Percentiles rank a stretch among this genome's conserved stretches.
Evolutionary conservation across 2,329 filamentous ascomycete genomes (phyloP).

Genomic region (Microascus cirrosus): DNA sequence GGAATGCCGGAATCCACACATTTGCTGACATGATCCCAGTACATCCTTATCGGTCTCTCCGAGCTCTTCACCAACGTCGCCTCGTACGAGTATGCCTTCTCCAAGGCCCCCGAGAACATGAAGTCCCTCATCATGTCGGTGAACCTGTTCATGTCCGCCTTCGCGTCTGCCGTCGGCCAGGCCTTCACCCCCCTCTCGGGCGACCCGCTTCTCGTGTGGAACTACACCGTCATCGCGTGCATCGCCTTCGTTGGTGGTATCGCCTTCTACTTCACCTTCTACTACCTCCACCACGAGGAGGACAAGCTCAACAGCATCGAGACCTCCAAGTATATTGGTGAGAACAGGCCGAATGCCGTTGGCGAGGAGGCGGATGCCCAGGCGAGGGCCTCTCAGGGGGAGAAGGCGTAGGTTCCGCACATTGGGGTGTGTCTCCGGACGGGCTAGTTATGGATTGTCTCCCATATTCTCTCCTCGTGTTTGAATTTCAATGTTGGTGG

Average conservation of each 20-base stretch:
- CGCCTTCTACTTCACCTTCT: conserved; percentile 59
- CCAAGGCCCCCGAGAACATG: conserved; percentile 72
- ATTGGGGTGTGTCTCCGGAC: too few species aligned
- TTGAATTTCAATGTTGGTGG: too few species aligned
- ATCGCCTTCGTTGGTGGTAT: conserved; percentile 51
- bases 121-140: conserved; percentile 62
- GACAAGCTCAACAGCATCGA: conserved; percentile 56
- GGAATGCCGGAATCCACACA: background rate
- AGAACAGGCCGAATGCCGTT: conserved; percentile 21
- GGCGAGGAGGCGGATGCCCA: conserved; percentile 2
- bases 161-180: conserved; percentile 60
- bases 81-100: conserved; percentile 65
- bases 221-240: conserved; percentile 54
- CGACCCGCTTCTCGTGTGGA: conserved; percentile 60
- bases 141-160: conserved; percentile 59
- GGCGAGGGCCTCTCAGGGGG: background rate
- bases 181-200: conserved; percentile 49
- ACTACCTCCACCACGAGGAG: conserved; percentile 53
- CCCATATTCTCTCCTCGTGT: too few species aligned
- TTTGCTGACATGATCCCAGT: conserved; percentile 9
- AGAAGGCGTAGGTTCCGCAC: background rate
- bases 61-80: conserved; percentile 45
- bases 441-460: too few species aligned
- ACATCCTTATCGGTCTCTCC: conserved; percentile 37
- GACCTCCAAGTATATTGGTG: conserved; percentile 29